Base-by-base conservation (phyloP, 495 filamentous ascomycete species). In the Penicillium soppii region DNA sequence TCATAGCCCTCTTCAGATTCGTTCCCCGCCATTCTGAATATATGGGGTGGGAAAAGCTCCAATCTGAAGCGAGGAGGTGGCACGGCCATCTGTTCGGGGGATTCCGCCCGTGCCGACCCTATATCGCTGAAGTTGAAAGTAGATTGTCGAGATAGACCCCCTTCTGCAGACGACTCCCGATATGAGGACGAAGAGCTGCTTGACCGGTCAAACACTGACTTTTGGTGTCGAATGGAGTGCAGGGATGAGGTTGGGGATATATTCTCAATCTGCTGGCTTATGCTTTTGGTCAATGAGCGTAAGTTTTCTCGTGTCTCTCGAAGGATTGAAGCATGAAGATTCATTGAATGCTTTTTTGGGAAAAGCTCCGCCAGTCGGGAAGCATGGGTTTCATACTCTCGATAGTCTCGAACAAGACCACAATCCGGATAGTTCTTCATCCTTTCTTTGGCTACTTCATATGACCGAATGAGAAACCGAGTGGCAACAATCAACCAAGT, bases 141-240 rank as follows among this genome's bases (percentile, higher is more conserved):
- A 6, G 64, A 60, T 15, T 62, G 59, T 5, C 70, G 69, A 1
- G 69, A 69, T 6, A 54, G 33, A 16, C 63, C 62, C 46, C 74
- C 63, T 21, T 74, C 66, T 12, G 62, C 48, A 1, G 67, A 65
- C 0, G 71, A 78, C 8, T 69, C 70, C 0, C 70, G 72, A 7
- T 67, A 61, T 4, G 69, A 72, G 6, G 76, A 78, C 0, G 86
- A 87, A 7, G 79, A 78, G 62, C 84, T 87, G 48, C 82, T 89
- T 1, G 83, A 81, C 16, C 84, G 76, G 59, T 90, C 86, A 55
- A 91, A 91, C 4, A 91, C 84, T 0, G 87, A 90, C 3, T 79
- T 75, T 30, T 83, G 76, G 5, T 68, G 75, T 3, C 69, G 73
- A 10, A 76, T 63, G 30, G 66, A 75, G 39, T 77, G 72, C 56